Evolutionary conservation across 768 basidiomycete species (phyloP).

Genomic region (Cytidiella melzeri): DNA sequence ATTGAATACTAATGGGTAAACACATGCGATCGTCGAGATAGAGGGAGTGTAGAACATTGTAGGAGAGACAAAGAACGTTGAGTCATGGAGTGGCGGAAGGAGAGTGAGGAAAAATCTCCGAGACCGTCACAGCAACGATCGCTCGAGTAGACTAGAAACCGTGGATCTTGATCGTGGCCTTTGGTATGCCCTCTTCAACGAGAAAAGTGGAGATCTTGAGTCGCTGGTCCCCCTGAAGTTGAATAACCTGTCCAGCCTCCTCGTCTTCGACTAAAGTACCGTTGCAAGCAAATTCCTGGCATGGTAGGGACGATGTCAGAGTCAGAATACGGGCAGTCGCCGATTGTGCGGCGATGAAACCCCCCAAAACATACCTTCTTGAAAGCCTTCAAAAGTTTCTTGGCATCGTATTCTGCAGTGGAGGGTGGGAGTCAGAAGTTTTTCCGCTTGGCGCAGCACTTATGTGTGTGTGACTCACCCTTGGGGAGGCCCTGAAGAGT

Average conservation of each 20-base stretch:
- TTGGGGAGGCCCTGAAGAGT: slow-evolving; percentile 94
- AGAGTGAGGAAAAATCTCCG: slow-evolving; percentile 10
- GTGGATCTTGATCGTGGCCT: slow-evolving; percentile 77
- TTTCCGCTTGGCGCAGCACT: not conserved
- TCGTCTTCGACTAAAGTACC: slow-evolving; percentile 94
- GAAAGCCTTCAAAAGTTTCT: slow-evolving; percentile 98
- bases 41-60: slow-evolving; percentile 20
- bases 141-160: slow-evolving; percentile 54
- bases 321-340: not conserved
- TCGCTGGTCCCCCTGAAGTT: slow-evolving; percentile 97
- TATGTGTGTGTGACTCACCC: slow-evolving; percentile 51
- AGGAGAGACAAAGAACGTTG: slow-evolving; percentile 16
- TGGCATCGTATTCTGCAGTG: slow-evolving; percentile 81
- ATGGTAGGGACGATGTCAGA: not conserved
- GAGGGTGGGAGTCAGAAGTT: slow-evolving; percentile 2
- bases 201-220: slow-evolving; percentile 87
- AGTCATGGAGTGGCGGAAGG: slow-evolving; percentile 14
- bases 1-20: slow-evolving; percentile 25
- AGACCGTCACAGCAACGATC: not conserved
- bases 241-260: slow-evolving; percentile 94
- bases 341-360: not conserved
- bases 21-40: slow-evolving; percentile 19
- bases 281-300: slow-evolving; percentile 96
- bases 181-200: slow-evolving; percentile 72
- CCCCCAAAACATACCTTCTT: slow-evolving; percentile 75